These are phyloP conservation scores for Rhizomucor miehei DNA, from an alignment of 371 early-diverging fungal genomes.

Conservation along the genomic window DNA sequence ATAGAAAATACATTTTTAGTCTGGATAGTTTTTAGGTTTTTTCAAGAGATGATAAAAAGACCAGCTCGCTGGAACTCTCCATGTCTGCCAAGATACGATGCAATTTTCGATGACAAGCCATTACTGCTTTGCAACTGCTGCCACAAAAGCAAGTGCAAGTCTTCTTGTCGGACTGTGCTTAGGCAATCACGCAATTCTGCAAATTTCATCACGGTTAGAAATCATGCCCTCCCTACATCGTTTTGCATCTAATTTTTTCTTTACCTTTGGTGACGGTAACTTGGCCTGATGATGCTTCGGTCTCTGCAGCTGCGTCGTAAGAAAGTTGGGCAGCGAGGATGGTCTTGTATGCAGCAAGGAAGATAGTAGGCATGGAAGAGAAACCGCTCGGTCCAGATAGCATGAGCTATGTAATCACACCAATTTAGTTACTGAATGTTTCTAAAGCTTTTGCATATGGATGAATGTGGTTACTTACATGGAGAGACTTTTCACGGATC, in stretches of 20 bases:
- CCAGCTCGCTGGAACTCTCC: neutral
- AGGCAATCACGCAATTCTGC: conserved; percentile 3
- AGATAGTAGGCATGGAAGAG: conserved; percentile 26
- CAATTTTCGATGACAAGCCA: neutral
- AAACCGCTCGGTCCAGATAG: conserved; percentile 43
- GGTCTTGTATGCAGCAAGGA: conserved; percentile 28
- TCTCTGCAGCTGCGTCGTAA: conserved; percentile 4
- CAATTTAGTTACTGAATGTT: neutral
- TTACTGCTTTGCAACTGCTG: neutral
- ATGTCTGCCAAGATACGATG: neutral
- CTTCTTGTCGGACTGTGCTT: conserved; percentile 8
- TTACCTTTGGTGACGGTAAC: no score
- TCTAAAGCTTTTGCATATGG: conserved; percentile 1
- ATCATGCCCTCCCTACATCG: neutral
- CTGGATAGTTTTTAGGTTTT: no score
- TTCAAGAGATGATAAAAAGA: neutral
- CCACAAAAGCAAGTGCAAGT: neutral
- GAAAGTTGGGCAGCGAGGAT: conserved; percentile 10
- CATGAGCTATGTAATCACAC: conserved; percentile 21
- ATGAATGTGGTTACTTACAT: no score
- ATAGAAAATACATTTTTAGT: no score
- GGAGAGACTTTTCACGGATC: no score
- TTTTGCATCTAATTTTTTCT: no score
- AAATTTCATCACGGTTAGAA: neutral
- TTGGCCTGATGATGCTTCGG: no score